phyloP scores from a whole-genome alignment of 495 filamentous ascomycete species.

The Aspergillus affinis region DNA sequence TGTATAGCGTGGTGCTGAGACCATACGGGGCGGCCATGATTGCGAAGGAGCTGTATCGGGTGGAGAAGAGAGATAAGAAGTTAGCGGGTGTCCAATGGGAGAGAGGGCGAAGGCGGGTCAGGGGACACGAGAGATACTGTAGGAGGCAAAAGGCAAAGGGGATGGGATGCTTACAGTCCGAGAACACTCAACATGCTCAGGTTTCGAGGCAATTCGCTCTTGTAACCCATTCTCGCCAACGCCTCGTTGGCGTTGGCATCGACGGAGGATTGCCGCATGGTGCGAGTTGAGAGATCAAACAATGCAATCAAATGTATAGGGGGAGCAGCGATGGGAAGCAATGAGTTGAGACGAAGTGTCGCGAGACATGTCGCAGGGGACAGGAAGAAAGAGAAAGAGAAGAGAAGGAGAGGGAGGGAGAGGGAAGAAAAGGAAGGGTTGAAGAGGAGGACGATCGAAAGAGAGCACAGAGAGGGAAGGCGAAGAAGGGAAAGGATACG shows the following conservation, averaged over 20 bases:
- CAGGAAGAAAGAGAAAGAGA: neutral
- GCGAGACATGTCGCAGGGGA: neutral
- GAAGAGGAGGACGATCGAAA: neutral
- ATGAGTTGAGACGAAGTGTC: neutral
- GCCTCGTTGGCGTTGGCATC: slow-evolving; percentile 51
- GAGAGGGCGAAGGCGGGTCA: neutral
- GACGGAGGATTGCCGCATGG: slow-evolving; percentile 25
- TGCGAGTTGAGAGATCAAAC: neutral
- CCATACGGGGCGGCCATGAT: slow-evolving; percentile 66
- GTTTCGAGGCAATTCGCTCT: slow-evolving; percentile 59
- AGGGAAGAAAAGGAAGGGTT: neutral
- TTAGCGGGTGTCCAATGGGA: neutral
- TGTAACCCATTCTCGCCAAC: slow-evolving; percentile 63
- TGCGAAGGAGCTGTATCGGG: slow-evolving; percentile 41
- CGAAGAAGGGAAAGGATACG: neutral
- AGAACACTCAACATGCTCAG: slow-evolving; percentile 66
- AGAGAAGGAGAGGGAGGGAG: neutral
- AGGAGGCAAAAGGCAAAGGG: neutral
- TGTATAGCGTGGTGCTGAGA: slow-evolving; percentile 68
- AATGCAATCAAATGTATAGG: neutral
- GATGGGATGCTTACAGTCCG: slow-evolving; percentile 45
- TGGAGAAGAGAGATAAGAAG: neutral
- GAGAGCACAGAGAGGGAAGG: too few relatives aligned
- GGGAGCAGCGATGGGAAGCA: neutral
- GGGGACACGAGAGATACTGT: neutral